Base-by-base conservation (phyloP, 306 rosid genomes). In the Macrotyloma uniflorum region DNA sequence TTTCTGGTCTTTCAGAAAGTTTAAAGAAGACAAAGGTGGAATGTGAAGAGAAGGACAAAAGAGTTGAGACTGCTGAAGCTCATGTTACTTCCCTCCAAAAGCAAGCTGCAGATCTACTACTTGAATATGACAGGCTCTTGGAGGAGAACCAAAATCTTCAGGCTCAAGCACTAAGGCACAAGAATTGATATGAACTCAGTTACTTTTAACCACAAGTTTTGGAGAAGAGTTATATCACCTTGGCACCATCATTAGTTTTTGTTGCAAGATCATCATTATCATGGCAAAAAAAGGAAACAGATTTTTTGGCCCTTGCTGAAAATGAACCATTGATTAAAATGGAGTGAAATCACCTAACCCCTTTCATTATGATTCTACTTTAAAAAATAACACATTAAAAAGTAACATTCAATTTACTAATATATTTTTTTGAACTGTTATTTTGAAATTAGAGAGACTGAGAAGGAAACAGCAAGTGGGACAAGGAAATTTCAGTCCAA, bases 71-170 rank as follows among this genome's bases (percentile, higher is more conserved):
- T 6, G 89, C 96, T 0, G 96, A 90, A 82, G 76, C 83, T 59
- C 98, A 93, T 67, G 94, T 90, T 62, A 47, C 84, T 79, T 84
- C 96, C 70, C 94, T 89, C 67, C 94, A 89, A 71, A 90, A 90
- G 65, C 96, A 93, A 74, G 94, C 93, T 3, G 94, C 96, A 1
- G 94, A 92, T 85, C 75, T 92, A 45, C 89, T 92, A 55, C 96
- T 92, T 8, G 97, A 92, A 71, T 92, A 90, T 8, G 97, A 90
- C 73, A 83, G 92, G 16, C 89, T 93, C 42, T 87, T 93, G 49
- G 94, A 90, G 88, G 96, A 90, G 77, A 93, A 90, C 88, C 98
- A 93, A 79, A 90, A 85, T 62, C 96, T 90, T 81, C 96, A 90
- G 79, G 80, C 83, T 88, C 94, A 87, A 82, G 51, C 83, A 36